A percentile compares a stretch with the other conserved stretches of the same genome.
Conservation (phyloP, 208 protist species). For the Leishmania aethiopica region DNA sequence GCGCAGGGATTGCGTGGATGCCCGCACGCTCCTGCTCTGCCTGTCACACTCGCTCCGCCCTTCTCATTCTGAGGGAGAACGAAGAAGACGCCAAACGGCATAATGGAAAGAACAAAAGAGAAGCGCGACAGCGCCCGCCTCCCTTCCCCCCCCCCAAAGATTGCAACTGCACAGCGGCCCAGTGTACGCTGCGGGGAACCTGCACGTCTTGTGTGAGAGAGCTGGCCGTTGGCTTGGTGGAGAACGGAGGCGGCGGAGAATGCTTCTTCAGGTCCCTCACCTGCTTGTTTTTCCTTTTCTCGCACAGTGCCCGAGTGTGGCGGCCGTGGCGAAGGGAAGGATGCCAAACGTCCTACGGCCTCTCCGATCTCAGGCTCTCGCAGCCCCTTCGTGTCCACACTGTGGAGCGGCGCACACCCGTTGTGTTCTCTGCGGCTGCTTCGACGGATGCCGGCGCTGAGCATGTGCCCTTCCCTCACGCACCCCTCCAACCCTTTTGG, state of each 20-base stretch:
- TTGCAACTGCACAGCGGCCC: not conserved
- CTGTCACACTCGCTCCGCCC: not conserved
- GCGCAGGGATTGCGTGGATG: not conserved
- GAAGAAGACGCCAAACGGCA: not conserved
- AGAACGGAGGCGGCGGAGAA: not conserved
- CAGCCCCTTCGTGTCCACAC: not conserved
- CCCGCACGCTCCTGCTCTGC: not conserved
- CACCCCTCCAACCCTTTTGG: not conserved
- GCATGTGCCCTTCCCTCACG: too few species aligned
- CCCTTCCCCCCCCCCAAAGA: not conserved
- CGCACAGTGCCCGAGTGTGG: not conserved
- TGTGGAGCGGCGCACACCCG: not conserved
- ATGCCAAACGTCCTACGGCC: not conserved
- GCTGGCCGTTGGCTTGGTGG: not conserved
- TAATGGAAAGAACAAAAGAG: not conserved
- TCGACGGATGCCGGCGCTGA: not conserved
- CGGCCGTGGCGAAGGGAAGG: not conserved
- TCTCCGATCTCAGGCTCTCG: not conserved
- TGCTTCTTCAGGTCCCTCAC: not conserved
- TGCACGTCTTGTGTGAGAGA: not conserved
- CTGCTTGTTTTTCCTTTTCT: not conserved
- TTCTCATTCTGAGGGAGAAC: not conserved
- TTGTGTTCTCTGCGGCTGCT: not conserved
- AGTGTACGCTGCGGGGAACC: not conserved
- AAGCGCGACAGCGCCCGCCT: not conserved